phyloP scores from a whole-genome alignment of 345 rosid genomes.

The Garcia nutans region DNA sequence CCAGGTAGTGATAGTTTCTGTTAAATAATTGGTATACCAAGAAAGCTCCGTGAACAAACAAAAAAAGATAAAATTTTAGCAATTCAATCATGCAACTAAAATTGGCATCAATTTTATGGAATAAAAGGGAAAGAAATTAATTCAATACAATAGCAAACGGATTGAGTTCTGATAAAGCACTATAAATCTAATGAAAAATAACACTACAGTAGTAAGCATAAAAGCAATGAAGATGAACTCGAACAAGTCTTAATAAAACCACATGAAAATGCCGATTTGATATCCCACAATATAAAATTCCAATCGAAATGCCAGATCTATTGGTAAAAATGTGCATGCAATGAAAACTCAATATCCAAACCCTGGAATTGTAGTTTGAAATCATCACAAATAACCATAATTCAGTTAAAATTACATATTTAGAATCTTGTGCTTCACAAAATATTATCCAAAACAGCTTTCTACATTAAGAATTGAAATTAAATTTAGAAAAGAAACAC shows the following conservation, averaged over 20 bases:
- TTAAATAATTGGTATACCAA: neutral
- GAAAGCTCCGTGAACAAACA: neutral
- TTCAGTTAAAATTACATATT: conserved; percentile 8
- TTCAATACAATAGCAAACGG: neutral
- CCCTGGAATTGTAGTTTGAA: conserved; percentile 5
- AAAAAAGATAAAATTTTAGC: neutral
- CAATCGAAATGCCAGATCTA: conserved; percentile 42
- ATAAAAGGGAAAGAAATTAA: neutral
- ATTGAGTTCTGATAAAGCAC: neutral
- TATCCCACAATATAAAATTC: conserved; percentile 14
- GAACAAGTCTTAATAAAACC: neutral
- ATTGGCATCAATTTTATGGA: neutral
- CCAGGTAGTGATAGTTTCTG: neutral
- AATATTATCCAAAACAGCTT: neutral
- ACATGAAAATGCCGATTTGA: conserved; percentile 4
- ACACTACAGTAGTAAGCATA: neutral
- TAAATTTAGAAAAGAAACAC: neutral
- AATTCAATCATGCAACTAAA: neutral
- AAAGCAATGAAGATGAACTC: neutral
- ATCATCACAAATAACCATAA: neutral
- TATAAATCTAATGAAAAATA: too few relatives aligned
- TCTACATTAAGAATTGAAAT: neutral
- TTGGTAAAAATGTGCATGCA: conserved; percentile 34
- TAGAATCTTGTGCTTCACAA: neutral
- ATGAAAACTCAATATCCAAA: conserved; percentile 16